These are phyloP conservation scores for Fragaria ananassa DNA, from an alignment of 306 rosid genomes.

Conservation along the genomic window DNA sequence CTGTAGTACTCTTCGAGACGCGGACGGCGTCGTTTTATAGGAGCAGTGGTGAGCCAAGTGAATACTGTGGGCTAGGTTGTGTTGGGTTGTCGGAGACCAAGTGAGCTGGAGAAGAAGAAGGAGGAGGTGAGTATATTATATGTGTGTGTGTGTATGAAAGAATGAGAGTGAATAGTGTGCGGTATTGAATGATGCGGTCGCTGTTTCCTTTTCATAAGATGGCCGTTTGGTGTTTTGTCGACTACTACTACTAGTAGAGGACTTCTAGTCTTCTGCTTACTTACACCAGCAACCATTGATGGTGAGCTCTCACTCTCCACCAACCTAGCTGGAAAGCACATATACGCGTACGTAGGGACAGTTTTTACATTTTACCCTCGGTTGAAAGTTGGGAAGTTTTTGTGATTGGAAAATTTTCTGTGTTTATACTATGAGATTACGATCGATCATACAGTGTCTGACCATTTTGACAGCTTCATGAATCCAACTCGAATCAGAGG, in stretches of 20 bases:
- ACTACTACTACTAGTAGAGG: not conserved
- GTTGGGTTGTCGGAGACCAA: not conserved
- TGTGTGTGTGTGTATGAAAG: not conserved
- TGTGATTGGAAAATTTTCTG: not conserved
- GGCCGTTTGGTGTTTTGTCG: conserved; percentile 12
- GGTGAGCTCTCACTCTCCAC: not conserved
- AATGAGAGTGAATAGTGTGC: too few relatives aligned
- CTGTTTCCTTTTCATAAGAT: not conserved
- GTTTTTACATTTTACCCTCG: not conserved
- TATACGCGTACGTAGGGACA: not conserved
- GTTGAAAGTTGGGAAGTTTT: not conserved
- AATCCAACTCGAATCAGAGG: too few relatives aligned
- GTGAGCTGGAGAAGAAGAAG: not conserved
- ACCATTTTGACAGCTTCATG: too few relatives aligned
- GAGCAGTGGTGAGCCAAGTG: not conserved
- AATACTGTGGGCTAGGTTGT: not conserved
- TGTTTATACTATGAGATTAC: not conserved
- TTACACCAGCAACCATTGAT: not conserved
- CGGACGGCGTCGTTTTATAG: not conserved
- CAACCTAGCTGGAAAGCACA: not conserved
- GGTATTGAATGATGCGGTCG: not conserved
- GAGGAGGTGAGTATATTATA: not conserved
- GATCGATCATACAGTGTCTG: too few relatives aligned
- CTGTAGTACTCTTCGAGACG: not conserved
- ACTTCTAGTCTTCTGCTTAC: not conserved